Evolutionary conservation across 2,329 filamentous ascomycete species (phyloP).

Genomic region (Neophaeococcomyces aloes): DNA sequence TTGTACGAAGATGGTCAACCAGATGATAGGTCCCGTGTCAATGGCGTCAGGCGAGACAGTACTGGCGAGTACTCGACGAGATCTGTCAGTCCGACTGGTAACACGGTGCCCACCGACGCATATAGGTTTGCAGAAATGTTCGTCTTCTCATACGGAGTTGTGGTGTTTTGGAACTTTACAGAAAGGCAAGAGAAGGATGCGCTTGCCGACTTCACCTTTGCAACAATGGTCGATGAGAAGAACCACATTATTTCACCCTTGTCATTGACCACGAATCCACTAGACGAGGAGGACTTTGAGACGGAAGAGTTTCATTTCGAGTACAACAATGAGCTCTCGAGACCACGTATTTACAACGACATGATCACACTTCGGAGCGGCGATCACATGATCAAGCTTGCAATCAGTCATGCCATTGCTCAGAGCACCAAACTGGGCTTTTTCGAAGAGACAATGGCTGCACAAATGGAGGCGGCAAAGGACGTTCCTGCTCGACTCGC

Average conservation of each 20-base stretch:
- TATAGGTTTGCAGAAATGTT: constrained; percentile 90
- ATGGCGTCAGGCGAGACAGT: constrained; percentile 22
- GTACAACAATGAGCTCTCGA: constrained; percentile 75
- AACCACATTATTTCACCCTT: constrained; percentile 29
- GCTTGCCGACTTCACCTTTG: constrained; percentile 83
- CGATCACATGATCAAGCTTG: constrained; percentile 76
- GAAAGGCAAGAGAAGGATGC: constrained; percentile 95
- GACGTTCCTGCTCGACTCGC: constrained; percentile 83
- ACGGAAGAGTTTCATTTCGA: constrained; percentile 98
- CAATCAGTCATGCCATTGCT: constrained; percentile 75
- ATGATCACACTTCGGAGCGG: constrained; percentile 95
- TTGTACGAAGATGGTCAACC: constrained; percentile 19
- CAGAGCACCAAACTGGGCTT: constrained; percentile 94
- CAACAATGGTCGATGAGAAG: constrained; percentile 26
- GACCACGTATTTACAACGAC: constrained; percentile 92
- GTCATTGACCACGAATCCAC: constrained; percentile 64
- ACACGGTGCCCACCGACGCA: constrained; percentile 53
- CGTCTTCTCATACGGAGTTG: constrained; percentile 92
- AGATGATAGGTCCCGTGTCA: constrained; percentile 22
- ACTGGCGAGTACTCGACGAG: constrained; percentile 24
- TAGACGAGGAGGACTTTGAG: constrained; percentile 85
- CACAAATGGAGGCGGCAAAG: constrained; percentile 87
- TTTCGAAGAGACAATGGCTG: constrained; percentile 91
- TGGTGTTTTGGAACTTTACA: constrained; percentile 98
- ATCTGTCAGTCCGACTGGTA: constrained; percentile 40